Evolutionary conservation across 2,329 filamentous ascomycete species (phyloP).

Genomic region (Phialemonium atrogriseum): DNA sequence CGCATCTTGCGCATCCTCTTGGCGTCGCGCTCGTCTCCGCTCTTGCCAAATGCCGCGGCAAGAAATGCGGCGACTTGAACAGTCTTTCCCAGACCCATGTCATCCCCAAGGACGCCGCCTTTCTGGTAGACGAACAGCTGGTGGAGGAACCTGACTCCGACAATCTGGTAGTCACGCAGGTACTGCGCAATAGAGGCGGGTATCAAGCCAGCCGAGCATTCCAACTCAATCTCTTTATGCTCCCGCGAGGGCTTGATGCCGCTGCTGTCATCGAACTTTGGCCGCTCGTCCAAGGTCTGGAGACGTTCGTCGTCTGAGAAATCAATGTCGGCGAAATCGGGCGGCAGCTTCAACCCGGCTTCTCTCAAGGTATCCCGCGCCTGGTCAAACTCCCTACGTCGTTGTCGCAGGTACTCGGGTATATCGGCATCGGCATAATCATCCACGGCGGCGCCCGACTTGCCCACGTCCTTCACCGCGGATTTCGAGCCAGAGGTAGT

Average conservation of each 20-base stretch:
- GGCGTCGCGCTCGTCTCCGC: slow-evolving; percentile 73
- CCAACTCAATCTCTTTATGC: slow-evolving; percentile 68
- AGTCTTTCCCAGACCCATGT: slow-evolving; percentile 97
- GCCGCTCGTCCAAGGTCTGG: slow-evolving; percentile 52
- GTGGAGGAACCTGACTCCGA: slow-evolving; percentile 79
- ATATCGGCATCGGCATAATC: slow-evolving; percentile 36
- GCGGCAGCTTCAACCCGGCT: slow-evolving; percentile 67
- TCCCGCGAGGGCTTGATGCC: slow-evolving; percentile 56
- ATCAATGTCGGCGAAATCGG: slow-evolving; percentile 64
- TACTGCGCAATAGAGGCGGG: slow-evolving; percentile 88
- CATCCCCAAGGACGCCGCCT: slow-evolving; percentile 85
- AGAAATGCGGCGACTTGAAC: slow-evolving; percentile 93
- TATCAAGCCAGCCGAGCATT: slow-evolving; percentile 70
- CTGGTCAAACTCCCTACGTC: slow-evolving; percentile 62
- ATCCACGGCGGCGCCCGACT: slow-evolving; percentile 11
- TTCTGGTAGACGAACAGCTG: slow-evolving; percentile 84
- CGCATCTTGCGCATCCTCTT: slow-evolving; percentile 86
- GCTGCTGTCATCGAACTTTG: slow-evolving; percentile 49
- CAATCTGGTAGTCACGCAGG: slow-evolving; percentile 83
- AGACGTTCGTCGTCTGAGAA: slow-evolving; percentile 58
- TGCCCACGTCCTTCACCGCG: slow-evolving; percentile 4
- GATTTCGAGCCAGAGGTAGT: slow-evolving; percentile 3
- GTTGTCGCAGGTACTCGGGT: slow-evolving; percentile 63
- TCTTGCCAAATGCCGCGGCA: slow-evolving; percentile 88
- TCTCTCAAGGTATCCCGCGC: slow-evolving; percentile 51